Evolutionary conservation across 108 stramenopile genomes (phyloP).

Genomic region (Schizochytrium sp.): DNA sequence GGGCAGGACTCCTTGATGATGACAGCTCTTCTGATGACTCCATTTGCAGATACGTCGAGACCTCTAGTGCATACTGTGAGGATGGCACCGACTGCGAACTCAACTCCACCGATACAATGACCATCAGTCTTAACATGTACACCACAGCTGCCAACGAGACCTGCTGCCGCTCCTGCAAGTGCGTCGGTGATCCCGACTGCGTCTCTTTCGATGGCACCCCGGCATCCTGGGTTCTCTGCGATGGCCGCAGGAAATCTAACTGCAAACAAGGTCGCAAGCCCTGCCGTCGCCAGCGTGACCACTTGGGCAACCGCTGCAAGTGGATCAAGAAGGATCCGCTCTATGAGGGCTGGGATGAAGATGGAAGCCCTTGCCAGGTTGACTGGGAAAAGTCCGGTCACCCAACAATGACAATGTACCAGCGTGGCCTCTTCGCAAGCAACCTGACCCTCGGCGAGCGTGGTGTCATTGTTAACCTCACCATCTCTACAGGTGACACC

Average conservation of each 20-base stretch:
- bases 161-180: conserved; percentile 53
- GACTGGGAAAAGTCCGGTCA: conserved; percentile 56
- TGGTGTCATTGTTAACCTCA: conserved; percentile 5
- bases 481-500: conserved; percentile 16
- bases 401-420: conserved; percentile 44
- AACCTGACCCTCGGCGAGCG: conserved; percentile 46
- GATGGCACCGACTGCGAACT: not conserved
- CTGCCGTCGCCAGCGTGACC: conserved; percentile 34
- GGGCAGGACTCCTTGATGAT: too few species aligned
- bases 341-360: not conserved
- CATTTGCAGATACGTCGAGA: not conserved
- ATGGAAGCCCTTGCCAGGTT: conserved; percentile 44
- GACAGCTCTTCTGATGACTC: too few species aligned
- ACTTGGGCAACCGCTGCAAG: conserved; percentile 4
- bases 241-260: not conserved
- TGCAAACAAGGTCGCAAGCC: not conserved
- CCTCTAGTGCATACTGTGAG: not conserved
- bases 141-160: not conserved
- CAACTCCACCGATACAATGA: not conserved
- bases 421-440: not conserved
- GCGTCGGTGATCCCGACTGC: conserved; percentile 54
- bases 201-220: conserved; percentile 53
- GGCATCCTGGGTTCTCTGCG: conserved; percentile 49
- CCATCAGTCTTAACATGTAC: not conserved
- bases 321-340: conserved; percentile 33